phyloP scores from a whole-genome alignment of 2,329 filamentous ascomycete genomes.

The Fusarium brevicatenulatum region DNA sequence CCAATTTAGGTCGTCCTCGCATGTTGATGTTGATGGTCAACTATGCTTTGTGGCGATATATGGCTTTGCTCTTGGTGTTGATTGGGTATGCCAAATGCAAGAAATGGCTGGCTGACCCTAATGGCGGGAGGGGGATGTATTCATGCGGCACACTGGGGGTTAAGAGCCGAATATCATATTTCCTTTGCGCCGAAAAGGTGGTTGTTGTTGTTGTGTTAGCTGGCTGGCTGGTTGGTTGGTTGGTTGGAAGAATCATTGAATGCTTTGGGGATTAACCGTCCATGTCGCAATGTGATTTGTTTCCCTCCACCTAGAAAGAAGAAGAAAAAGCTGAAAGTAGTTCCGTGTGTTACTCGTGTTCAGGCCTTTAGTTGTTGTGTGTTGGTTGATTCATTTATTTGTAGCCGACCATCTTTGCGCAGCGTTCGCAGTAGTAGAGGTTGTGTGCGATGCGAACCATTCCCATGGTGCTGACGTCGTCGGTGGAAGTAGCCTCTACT shows the following conservation, averaged over 20 bases:
- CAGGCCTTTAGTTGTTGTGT: neutral
- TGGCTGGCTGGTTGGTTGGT: constrained; percentile 3
- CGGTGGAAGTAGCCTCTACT: constrained; percentile 69
- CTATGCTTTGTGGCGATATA: constrained; percentile 5
- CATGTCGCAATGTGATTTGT: constrained; percentile 20
- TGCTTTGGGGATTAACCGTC: constrained; percentile 22
- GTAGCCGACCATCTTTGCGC: constrained; percentile 72
- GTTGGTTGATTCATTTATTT: constrained; percentile 53
- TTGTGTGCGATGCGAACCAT: constrained; percentile 74
- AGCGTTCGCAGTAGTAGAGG: constrained; percentile 73
- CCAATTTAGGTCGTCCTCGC: constrained; percentile 13
- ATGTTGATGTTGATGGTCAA: constrained; percentile 2
- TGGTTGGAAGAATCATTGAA: constrained; percentile 14
- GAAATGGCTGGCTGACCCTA: neutral
- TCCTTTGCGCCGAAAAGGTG: constrained; percentile 27
- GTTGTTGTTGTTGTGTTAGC: neutral
- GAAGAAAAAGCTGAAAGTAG: constrained; percentile 12
- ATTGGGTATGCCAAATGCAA: neutral
- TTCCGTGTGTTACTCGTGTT: constrained; percentile 17
- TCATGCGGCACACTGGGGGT: constrained; percentile 16
- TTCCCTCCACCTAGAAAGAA: constrained; percentile 18
- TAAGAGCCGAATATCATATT: constrained; percentile 19
- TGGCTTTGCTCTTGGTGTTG: constrained; percentile 15
- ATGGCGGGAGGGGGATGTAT: constrained; percentile 13
- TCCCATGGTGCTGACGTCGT: constrained; percentile 66